Conservation (phyloP, 768 basidiomycete genomes). For the Leucocoprinus birnbaumii region DNA sequence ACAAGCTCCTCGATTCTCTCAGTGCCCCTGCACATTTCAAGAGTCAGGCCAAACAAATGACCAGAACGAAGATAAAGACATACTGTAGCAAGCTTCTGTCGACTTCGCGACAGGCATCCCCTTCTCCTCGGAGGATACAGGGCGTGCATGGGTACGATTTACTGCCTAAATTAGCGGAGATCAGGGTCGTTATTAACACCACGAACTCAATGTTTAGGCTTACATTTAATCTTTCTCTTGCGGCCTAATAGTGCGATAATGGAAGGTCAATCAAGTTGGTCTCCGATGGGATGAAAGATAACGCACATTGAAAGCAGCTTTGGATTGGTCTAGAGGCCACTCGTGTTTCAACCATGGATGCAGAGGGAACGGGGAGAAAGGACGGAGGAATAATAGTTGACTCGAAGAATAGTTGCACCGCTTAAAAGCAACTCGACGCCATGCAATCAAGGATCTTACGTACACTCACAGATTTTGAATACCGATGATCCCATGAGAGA, state of each 20-base stretch:
- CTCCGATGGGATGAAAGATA: not conserved
- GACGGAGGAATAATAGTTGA: not conserved
- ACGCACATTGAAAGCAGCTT: conserved; percentile 25
- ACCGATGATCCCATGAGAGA: not conserved
- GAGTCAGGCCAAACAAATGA: not conserved
- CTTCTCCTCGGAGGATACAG: conserved; percentile 23
- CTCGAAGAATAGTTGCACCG: not conserved
- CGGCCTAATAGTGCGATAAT: conserved; percentile 15
- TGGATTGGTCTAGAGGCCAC: conserved; percentile 23
- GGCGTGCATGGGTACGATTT: conserved; percentile 25
- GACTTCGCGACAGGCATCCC: conserved; percentile 22
- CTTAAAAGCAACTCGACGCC: not conserved
- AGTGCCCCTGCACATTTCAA: conserved; percentile 8
- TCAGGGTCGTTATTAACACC: not conserved
- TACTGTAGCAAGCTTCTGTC: conserved; percentile 17
- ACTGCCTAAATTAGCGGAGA: conserved; percentile 16
- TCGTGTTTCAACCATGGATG: conserved; percentile 11
- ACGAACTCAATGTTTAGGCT: not conserved
- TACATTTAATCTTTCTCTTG: conserved; percentile 28
- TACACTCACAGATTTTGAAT: not conserved
- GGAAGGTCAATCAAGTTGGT: not conserved
- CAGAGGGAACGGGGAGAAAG: not conserved
- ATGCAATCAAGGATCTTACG: not conserved
- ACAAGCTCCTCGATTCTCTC: conserved; percentile 22
- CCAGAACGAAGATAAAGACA: not conserved